phyloP scores from a whole-genome alignment of 2,329 filamentous ascomycete species.

The Neonectria ditissima region DNA sequence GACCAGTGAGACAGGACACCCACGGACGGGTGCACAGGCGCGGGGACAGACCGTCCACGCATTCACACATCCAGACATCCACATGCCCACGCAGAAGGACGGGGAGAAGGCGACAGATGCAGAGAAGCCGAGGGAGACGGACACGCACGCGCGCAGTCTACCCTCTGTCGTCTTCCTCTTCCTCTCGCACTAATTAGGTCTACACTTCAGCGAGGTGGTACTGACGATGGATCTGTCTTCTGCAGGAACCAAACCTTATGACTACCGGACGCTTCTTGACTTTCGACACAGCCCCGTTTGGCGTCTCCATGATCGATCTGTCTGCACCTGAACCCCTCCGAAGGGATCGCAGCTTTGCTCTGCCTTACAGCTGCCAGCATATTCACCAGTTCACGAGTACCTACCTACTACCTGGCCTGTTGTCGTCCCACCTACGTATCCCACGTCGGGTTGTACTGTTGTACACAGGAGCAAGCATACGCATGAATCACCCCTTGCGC shows the following conservation, averaged over 20 bases:
- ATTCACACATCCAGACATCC: constrained; percentile 1
- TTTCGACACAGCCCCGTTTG: constrained; percentile 9
- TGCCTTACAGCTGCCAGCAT: constrained; percentile 8
- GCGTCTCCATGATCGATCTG: constrained; percentile 9
- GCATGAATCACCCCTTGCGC: constrained; percentile 39
- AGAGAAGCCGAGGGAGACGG: background rate
- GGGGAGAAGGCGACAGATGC: background rate
- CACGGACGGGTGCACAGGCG: constrained; percentile 15
- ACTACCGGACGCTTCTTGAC: constrained; percentile 8
- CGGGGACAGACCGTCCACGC: background rate
- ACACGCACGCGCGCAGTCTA: background rate
- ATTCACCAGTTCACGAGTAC: background rate
- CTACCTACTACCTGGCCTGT: too few relatives aligned
- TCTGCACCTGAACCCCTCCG: constrained; percentile 10
- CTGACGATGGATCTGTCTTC: constrained; percentile 1
- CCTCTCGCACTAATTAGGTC: background rate
- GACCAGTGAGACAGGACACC: background rate
- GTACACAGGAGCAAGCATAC: constrained; percentile 38
- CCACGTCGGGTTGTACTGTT: constrained; percentile 9
- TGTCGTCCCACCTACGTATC: constrained; percentile 13
- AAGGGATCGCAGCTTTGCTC: constrained; percentile 18
- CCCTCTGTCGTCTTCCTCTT: background rate
- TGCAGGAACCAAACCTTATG: constrained; percentile 23
- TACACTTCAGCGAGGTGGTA: background rate
- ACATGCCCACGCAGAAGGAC: background rate